A percentile compares a stretch with the other conserved stretches of the same genome.
These are phyloP conservation scores for Thalassiosira profunda DNA, from an alignment of 108 stramenopile species.

Conservation along the genomic window DNA sequence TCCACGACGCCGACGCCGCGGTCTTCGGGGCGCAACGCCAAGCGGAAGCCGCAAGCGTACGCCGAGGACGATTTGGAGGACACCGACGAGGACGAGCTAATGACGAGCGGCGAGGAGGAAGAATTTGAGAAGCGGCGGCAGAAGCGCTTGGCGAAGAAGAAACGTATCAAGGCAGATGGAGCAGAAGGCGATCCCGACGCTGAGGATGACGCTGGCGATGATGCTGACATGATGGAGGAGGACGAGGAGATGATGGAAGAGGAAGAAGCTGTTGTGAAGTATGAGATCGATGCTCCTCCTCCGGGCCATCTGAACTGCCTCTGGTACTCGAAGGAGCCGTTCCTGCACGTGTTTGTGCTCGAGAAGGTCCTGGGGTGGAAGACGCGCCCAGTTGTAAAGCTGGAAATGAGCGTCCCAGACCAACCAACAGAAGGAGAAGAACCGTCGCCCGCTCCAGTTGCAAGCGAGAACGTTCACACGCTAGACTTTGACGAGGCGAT, in stretches of 20 bases:
- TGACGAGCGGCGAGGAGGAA: conserved; percentile 51
- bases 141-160: conserved; percentile 39
- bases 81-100: conserved; percentile 68
- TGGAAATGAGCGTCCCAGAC: conserved; percentile 47
- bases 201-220: not conserved
- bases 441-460: not conserved
- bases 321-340: conserved; percentile 85
- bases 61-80: conserved; percentile 60
- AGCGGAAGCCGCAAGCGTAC: conserved; percentile 40
- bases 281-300: conserved; percentile 73
- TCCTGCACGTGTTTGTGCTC: conserved; percentile 77
- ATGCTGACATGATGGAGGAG: conserved; percentile 8
- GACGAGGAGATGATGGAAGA: conserved; percentile 10
- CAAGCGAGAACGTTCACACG: conserved; percentile 6
- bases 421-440: conserved; percentile 5
- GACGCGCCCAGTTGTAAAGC: conserved; percentile 49
- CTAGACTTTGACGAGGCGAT: conserved; percentile 54
- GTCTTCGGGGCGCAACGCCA: conserved; percentile 30
- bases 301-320: conserved; percentile 65
- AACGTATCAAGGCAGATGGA: too few relatives aligned
- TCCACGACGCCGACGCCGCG: conserved; percentile 3
- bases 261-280: conserved; percentile 23
- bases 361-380: conserved; percentile 89
- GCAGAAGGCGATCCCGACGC: conserved; percentile 22
- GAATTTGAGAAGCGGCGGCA: conserved; percentile 29